Evolutionary conservation across 2,329 filamentous ascomycete species (phyloP).

Genomic region (Pyrenochaeta sp.): DNA sequence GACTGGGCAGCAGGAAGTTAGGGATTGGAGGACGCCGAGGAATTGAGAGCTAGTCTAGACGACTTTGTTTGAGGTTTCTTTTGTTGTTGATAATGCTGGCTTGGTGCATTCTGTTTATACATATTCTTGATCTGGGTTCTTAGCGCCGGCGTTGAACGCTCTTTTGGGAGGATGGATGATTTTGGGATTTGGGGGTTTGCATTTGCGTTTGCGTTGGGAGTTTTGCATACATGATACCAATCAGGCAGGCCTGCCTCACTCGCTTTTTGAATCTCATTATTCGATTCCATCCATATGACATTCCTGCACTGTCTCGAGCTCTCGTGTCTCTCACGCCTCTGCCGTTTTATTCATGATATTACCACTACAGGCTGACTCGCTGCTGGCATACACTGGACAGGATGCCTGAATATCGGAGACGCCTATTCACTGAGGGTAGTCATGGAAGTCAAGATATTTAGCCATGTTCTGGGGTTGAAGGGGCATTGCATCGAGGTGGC

Average conservation of each 20-base stretch:
- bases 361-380: too few species aligned
- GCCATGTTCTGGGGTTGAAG: too few species aligned
- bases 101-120: conserved; percentile 8
- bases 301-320: too few species aligned
- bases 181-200: neutral
- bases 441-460: too few species aligned
- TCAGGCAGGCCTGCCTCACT: conserved; percentile 11
- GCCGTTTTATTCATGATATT: too few species aligned
- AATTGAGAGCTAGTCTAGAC: neutral
- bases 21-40: conserved; percentile 32
- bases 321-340: too few species aligned
- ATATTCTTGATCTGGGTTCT: neutral
- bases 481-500: too few species aligned
- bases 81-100: neutral
- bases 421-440: too few species aligned
- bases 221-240: conserved; percentile 16
- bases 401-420: too few species aligned
- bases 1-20: conserved; percentile 35
- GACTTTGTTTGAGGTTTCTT: neutral
- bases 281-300: neutral
- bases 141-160: conserved; percentile 23
- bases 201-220: neutral
- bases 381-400: too few species aligned
- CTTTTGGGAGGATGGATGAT: neutral
- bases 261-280: conserved; percentile 2